Percentiles rank a stretch among this genome's conserved stretches.
These are phyloP conservation scores for Botrytis paeoniae DNA, from an alignment of 2,329 filamentous ascomycete genomes.

Conservation along the genomic window DNA sequence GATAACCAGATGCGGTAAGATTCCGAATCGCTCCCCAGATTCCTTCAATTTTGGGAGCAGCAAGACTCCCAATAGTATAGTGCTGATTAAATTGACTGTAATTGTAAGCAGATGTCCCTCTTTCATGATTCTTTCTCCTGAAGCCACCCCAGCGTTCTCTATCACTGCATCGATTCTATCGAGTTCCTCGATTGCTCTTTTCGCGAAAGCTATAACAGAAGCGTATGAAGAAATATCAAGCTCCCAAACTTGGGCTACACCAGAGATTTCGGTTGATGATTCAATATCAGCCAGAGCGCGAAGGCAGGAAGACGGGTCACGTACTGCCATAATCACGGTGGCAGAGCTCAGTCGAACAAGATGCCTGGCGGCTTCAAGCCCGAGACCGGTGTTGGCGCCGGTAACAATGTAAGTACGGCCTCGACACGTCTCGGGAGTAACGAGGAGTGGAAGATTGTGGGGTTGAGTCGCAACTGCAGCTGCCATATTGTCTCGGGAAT, in stretches of 20 bases:
- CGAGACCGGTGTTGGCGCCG: conserved; percentile 46
- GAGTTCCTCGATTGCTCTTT: conserved; percentile 21
- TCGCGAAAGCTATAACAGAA: conserved; percentile 25
- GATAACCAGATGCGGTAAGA: conserved; percentile 28
- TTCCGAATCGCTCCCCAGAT: conserved; percentile 22
- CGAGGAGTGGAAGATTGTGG: not conserved
- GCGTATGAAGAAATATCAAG: conserved; percentile 26
- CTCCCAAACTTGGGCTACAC: conserved; percentile 27
- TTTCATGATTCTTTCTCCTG: conserved; percentile 16
- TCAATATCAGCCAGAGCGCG: conserved; percentile 37
- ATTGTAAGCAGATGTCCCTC: conserved; percentile 28
- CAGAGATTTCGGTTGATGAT: conserved; percentile 16
- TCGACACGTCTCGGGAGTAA: conserved; percentile 5
- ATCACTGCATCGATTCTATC: conserved; percentile 45
- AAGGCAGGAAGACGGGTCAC: conserved; percentile 39
- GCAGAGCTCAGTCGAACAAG: conserved; percentile 39
- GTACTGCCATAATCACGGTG: conserved; percentile 44
- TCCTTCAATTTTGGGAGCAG: conserved; percentile 32
- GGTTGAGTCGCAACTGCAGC: not conserved
- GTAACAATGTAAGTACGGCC: conserved; percentile 19
- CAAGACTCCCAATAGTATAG: conserved; percentile 25
- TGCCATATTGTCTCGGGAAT: not conserved
- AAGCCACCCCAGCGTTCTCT: conserved; percentile 37
- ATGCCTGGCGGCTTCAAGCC: conserved; percentile 42
- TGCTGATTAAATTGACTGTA: conserved; percentile 30